Evolutionary conservation across 1,139 yeast genomes (phyloP).

Genomic region (Geotrichum fermentans): DNA sequence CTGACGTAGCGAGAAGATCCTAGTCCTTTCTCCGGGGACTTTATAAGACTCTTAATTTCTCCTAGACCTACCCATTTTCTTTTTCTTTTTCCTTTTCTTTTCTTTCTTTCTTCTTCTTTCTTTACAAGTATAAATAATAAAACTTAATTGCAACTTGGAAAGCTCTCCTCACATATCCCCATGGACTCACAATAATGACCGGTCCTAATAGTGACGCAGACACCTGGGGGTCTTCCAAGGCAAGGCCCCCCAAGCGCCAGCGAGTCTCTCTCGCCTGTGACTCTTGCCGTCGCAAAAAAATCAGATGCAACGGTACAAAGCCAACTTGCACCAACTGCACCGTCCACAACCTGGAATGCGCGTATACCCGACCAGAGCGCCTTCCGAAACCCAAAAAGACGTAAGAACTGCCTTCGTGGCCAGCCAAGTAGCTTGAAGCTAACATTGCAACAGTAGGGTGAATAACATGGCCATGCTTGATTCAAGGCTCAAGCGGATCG

Average conservation of each 20-base stretch:
- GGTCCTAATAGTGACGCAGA: neutral
- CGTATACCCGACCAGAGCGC: slow-evolving; percentile 33
- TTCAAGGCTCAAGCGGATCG: slow-evolving; percentile 32
- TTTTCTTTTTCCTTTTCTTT: neutral
- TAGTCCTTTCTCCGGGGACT: too few species aligned
- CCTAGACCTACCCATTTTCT: too few species aligned
- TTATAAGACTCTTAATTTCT: too few species aligned
- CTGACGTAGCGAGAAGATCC: too few species aligned
- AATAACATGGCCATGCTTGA: slow-evolving; percentile 16
- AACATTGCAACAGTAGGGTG: slow-evolving; percentile 7
- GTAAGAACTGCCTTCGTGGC: slow-evolving; percentile 21
- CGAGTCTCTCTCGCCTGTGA: slow-evolving; percentile 50
- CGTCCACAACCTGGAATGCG: slow-evolving; percentile 40
- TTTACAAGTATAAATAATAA: neutral
- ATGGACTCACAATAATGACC: neutral
- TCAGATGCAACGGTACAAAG: slow-evolving; percentile 67
- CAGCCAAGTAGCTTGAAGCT: neutral
- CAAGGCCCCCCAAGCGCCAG: slow-evolving; percentile 14
- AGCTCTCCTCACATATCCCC: neutral
- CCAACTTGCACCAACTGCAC: slow-evolving; percentile 62
- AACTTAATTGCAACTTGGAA: neutral
- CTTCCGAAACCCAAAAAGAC: slow-evolving; percentile 32
- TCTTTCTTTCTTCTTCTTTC: neutral
- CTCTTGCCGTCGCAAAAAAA: slow-evolving; percentile 61
- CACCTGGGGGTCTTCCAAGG: neutral